A percentile compares a stretch with the other conserved stretches of the same genome.
These are phyloP conservation scores for Thymus quinquecostatus DNA, from an alignment of 257 asterid genomes.

Conservation along the genomic window DNA sequence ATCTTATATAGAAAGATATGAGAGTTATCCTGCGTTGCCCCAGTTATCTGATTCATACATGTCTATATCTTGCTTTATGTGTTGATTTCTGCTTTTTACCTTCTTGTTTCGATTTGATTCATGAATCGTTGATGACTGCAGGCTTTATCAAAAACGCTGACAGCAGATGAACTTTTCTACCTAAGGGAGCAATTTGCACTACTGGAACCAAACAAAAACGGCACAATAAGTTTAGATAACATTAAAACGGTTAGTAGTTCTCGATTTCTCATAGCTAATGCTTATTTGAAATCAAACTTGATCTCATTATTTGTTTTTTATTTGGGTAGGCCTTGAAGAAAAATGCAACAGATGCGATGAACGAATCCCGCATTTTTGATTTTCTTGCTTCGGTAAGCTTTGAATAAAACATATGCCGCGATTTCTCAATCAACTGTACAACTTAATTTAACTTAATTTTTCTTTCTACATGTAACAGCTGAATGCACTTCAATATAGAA, in stretches of 20 bases:
- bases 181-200: constrained; percentile 71
- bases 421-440: background rate
- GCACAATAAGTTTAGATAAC: constrained; percentile 67
- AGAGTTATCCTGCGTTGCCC: background rate
- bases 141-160: constrained; percentile 80
- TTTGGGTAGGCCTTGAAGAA: constrained; percentile 72
- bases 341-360: constrained; percentile 84
- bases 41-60: background rate
- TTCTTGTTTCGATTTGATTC: background rate
- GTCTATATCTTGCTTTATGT: background rate
- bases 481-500: constrained; percentile 87
- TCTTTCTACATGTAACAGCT: constrained; percentile 49
- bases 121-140: constrained; percentile 34
- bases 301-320: constrained; percentile 26
- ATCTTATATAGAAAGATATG: background rate
- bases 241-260: constrained; percentile 60
- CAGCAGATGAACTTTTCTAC: constrained; percentile 70
- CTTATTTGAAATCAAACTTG: constrained; percentile 14
- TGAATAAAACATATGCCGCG: background rate
- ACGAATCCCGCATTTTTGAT: constrained; percentile 76
- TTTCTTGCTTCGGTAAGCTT: constrained; percentile 74
- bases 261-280: background rate
- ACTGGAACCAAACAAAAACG: constrained; percentile 74
- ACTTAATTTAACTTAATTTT: constrained; percentile 8
- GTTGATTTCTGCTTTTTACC: background rate